phyloP scores from a whole-genome alignment of 371 early-diverging fungal genomes.

The Circinella umbellata region DNA sequence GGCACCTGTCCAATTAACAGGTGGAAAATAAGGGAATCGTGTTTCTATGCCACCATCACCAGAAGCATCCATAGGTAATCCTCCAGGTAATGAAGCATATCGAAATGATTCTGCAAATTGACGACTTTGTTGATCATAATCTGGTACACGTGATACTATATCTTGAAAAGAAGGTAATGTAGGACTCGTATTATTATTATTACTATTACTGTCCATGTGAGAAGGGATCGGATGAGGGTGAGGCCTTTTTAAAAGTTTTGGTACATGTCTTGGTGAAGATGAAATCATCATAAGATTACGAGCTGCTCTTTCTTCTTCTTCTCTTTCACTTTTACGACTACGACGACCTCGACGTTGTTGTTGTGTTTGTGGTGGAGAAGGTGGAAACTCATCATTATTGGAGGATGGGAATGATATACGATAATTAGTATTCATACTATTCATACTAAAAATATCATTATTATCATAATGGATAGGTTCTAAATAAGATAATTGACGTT shows the following conservation, averaged over 20 bases:
- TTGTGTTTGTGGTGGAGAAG: constrained; percentile 13
- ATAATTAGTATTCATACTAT: no score
- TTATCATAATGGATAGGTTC: neutral
- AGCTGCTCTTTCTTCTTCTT: constrained; percentile 16
- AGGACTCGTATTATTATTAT: neutral
- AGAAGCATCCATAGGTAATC: neutral
- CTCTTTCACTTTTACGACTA: constrained; percentile 2
- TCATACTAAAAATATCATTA: neutral
- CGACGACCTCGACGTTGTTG: neutral
- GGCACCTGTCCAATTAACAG: constrained; percentile 4
- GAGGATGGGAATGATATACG: neutral
- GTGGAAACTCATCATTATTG: constrained; percentile 8
- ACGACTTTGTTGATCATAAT: constrained; percentile 7
- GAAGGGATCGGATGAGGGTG: neutral
- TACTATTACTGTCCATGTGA: neutral
- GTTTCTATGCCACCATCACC: neutral
- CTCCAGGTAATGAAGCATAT: neutral
- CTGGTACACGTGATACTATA: constrained; percentile 12
- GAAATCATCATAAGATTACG: constrained; percentile 17
- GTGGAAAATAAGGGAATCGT: constrained; percentile 14
- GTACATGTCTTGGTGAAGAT: neutral
- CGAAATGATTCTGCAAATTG: constrained; percentile 10
- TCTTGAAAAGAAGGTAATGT: constrained; percentile 12
- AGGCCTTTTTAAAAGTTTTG: neutral
- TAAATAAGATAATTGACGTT: neutral